Conservation (phyloP, 148 eudicot species). For the Limonium bicolor region DNA sequence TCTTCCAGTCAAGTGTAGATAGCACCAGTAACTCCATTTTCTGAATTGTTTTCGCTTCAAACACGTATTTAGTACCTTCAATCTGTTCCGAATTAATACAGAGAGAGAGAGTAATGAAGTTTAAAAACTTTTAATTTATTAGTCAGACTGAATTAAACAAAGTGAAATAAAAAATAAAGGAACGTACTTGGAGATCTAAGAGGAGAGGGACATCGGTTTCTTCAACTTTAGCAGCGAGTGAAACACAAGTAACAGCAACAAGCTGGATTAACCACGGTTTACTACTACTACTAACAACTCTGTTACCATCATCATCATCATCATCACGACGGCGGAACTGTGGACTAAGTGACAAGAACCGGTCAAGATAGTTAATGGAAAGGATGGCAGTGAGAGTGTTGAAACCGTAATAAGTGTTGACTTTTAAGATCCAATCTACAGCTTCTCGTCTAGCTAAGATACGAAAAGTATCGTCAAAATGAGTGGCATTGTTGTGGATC, state of each 20-base stretch:
- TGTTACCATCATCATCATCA: no score
- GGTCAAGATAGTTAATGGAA: slow-evolving; percentile 38
- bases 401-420: slow-evolving; percentile 20
- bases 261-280: slow-evolving; percentile 77
- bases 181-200: slow-evolving; percentile 63
- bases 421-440: slow-evolving; percentile 24
- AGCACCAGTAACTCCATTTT: slow-evolving; percentile 29
- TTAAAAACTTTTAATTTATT: background rate
- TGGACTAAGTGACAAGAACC: slow-evolving; percentile 27
- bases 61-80: slow-evolving; percentile 9
- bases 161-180: background rate
- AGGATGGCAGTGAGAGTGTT: slow-evolving; percentile 25
- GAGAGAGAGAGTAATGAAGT: background rate
- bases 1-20: slow-evolving; percentile 27
- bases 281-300: no score
- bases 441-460: slow-evolving; percentile 17
- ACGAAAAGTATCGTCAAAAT: slow-evolving; percentile 2
- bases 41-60: slow-evolving; percentile 20
- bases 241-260: slow-evolving; percentile 64
- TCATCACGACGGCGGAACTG: slow-evolving; percentile 23
- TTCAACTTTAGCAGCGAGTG: slow-evolving; percentile 87
- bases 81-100: slow-evolving; percentile 12
- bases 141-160: background rate
- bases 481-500: background rate
- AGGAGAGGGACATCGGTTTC: slow-evolving; percentile 65